phyloP scores from a whole-genome alignment of 352 stramenopile genomes.

The Thalassiosira exigua region DNA sequence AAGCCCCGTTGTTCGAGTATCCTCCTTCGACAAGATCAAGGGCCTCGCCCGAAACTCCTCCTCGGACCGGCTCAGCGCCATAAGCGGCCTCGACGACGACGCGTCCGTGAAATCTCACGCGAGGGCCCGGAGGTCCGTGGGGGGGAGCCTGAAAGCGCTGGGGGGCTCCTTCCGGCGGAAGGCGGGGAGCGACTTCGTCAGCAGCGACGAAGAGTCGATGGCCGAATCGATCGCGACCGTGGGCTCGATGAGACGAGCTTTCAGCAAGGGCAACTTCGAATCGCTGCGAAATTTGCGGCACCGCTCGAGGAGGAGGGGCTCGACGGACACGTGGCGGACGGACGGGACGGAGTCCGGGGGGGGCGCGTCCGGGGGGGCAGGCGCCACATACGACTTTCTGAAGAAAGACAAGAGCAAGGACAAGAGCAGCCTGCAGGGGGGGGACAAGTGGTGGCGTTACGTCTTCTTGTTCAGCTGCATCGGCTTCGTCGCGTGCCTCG shows the following conservation, averaged over 20 bases:
- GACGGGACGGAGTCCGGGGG: too few relatives aligned
- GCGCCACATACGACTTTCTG: neutral
- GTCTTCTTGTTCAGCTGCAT: constrained; percentile 48
- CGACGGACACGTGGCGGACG: too few relatives aligned
- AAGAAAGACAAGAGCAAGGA: neutral
- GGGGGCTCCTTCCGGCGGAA: neutral
- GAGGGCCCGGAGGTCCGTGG: neutral
- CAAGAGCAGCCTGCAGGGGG: neutral
- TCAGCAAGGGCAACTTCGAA: neutral
- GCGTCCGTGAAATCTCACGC: neutral
- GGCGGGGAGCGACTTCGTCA: neutral
- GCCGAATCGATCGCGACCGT: neutral
- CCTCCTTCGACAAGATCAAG: neutral
- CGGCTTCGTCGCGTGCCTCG: constrained; percentile 32
- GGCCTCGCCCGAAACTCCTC: neutral
- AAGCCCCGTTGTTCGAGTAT: neutral
- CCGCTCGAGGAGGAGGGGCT: too few relatives aligned
- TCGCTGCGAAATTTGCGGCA: too few relatives aligned
- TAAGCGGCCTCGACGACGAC: neutral
- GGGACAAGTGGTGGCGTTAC: constrained; percentile 39
- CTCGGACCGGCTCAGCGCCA: neutral
- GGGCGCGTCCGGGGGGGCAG: too few relatives aligned
- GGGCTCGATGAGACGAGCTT: neutral
- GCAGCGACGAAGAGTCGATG: neutral
- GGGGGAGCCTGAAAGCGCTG: neutral